Evolutionary conservation across 1,284 basidiomycete genomes (phyloP).

Genomic region (Xerocomus cyaneibrunnescens): DNA sequence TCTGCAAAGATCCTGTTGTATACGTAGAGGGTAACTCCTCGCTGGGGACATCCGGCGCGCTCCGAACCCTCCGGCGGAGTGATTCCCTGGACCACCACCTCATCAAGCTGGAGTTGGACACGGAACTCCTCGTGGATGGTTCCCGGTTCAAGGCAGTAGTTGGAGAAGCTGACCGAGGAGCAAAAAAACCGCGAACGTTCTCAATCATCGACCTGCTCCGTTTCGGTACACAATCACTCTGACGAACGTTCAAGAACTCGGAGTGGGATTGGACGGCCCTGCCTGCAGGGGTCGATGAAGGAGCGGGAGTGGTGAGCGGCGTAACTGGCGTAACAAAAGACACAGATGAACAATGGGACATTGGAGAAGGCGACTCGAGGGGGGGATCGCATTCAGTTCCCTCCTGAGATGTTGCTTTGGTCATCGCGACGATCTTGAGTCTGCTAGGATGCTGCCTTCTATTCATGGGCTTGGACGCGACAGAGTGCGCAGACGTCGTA

Average conservation of each 20-base stretch:
- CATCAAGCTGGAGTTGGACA: constrained; percentile 38
- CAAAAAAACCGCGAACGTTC: constrained; percentile 46
- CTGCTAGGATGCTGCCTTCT: constrained; percentile 44
- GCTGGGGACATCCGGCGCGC: constrained; percentile 44
- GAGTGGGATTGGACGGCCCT: constrained; percentile 27
- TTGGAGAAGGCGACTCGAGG: constrained; percentile 44
- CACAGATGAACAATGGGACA: constrained; percentile 49
- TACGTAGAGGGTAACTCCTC: constrained; percentile 27
- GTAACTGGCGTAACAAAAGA: constrained; percentile 43
- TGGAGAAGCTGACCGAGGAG: constrained; percentile 36
- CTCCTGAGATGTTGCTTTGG: constrained; percentile 24
- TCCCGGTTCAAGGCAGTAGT: constrained; percentile 31
- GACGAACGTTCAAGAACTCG: constrained; percentile 29
- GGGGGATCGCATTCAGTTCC: constrained; percentile 19
- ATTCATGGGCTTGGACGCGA: constrained; percentile 19
- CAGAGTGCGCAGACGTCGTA: not conserved
- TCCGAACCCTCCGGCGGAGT: constrained; percentile 48
- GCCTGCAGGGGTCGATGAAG: constrained; percentile 26
- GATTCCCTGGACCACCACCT: constrained; percentile 49
- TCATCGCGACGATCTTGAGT: constrained; percentile 43
- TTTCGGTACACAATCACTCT: constrained; percentile 38
- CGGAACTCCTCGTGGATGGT: constrained; percentile 27
- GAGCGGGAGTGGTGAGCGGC: constrained; percentile 29
- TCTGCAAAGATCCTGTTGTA: constrained; percentile 29
- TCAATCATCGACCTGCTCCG: constrained; percentile 50